Evolutionary conservation across 768 basidiomycete species (phyloP).

Genomic region (Pluteus cervinus): DNA sequence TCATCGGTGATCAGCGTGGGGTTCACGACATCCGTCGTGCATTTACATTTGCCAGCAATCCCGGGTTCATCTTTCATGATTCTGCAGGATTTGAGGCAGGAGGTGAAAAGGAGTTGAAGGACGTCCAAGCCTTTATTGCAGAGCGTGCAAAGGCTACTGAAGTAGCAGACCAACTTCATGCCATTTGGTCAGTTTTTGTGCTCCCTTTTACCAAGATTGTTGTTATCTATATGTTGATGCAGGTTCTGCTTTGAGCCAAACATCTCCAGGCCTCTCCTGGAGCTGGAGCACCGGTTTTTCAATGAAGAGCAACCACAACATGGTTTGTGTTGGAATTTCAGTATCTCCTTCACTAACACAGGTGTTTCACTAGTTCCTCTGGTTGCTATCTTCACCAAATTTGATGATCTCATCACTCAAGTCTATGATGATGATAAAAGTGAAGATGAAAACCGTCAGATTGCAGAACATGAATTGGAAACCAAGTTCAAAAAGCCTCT

Average conservation of each 20-base stretch:
- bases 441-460: constrained; percentile 8
- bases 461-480: constrained; percentile 10
- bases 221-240: not conserved
- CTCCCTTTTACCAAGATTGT: not conserved
- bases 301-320: constrained; percentile 15
- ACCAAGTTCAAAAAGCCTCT: constrained; percentile 11
- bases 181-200: constrained; percentile 25
- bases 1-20: constrained; percentile 29
- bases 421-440: constrained; percentile 11
- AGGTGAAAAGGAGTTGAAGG: constrained; percentile 17
- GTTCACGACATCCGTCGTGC: constrained; percentile 24
- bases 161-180: constrained; percentile 26
- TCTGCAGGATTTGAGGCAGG: constrained; percentile 35
- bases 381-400: constrained; percentile 31
- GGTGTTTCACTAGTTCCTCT: constrained; percentile 25
- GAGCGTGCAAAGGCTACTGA: constrained; percentile 11
- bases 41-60: constrained; percentile 24
- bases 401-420: constrained; percentile 21
- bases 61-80: constrained; percentile 33
- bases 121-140: constrained; percentile 24
- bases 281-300: constrained; percentile 25
- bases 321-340: constrained; percentile 12
- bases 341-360: not conserved
- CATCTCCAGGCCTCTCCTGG: constrained; percentile 17
- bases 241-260: constrained; percentile 34